phyloP scores from a whole-genome alignment of 2,329 filamentous ascomycete genomes.

The Exophiala dermatitidis region DNA sequence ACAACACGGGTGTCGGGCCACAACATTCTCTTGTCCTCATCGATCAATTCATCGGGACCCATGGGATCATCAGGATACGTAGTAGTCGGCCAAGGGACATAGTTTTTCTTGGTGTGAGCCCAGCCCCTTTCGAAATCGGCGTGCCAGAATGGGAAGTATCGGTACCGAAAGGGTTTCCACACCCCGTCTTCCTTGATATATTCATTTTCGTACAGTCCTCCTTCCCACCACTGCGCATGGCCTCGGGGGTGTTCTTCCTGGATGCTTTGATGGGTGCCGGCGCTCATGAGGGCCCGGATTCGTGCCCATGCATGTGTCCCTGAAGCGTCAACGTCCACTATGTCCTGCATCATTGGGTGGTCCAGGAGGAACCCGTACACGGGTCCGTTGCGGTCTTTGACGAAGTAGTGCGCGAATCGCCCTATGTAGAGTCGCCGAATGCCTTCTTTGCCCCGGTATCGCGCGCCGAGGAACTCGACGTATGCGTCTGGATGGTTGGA shows the following conservation, averaged over 20 bases:
- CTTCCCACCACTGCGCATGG: slow-evolving; percentile 53
- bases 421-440: slow-evolving; percentile 48
- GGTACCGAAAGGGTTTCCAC: slow-evolving; percentile 50
- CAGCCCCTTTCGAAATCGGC: slow-evolving; percentile 48
- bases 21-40: slow-evolving; percentile 44
- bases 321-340: slow-evolving; percentile 45
- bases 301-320: slow-evolving; percentile 46
- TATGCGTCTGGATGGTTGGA: slow-evolving; percentile 48
- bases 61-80: slow-evolving; percentile 46
- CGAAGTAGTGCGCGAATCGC: slow-evolving; percentile 47
- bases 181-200: slow-evolving; percentile 50
- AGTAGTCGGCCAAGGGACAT: slow-evolving; percentile 45
- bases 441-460: slow-evolving; percentile 47
- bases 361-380: slow-evolving; percentile 51
- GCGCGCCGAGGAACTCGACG: slow-evolving; percentile 51
- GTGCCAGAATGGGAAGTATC: slow-evolving; percentile 55
- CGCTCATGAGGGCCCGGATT: slow-evolving; percentile 51
- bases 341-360: slow-evolving; percentile 53
- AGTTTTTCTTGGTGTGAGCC: slow-evolving; percentile 48
- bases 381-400: slow-evolving; percentile 50
- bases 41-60: slow-evolving; percentile 47
- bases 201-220: slow-evolving; percentile 53
- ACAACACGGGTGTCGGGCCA: slow-evolving; percentile 50
- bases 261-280: slow-evolving; percentile 48
- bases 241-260: slow-evolving; percentile 46